A percentile compares a stretch with the other conserved stretches of the same genome.
Evolutionary conservation across 2,329 filamentous ascomycete species (phyloP).

Genomic region (Penicillium sp.): DNA sequence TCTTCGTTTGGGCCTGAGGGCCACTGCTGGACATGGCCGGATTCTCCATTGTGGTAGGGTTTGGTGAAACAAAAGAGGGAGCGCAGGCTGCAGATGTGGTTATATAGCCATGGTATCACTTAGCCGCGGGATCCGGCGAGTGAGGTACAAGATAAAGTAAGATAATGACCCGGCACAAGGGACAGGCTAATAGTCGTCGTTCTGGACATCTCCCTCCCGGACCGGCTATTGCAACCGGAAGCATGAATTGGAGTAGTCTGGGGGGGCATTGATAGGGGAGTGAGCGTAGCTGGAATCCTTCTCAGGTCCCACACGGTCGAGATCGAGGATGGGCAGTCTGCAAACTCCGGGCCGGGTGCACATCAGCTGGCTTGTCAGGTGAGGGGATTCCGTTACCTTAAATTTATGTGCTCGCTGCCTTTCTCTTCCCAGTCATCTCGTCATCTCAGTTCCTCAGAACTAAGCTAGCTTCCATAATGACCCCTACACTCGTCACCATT

Average conservation of each 20-base stretch:
- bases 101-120: slow-evolving; percentile 2
- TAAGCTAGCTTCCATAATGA: not conserved
- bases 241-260: not conserved
- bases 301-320: not conserved
- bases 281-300: not conserved
- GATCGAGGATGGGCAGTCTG: not conserved
- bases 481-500: slow-evolving; percentile 9
- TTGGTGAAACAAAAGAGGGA: not conserved
- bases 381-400: not conserved
- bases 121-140: not conserved
- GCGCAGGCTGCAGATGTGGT: not conserved
- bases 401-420: not conserved
- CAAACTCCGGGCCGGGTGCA: not conserved
- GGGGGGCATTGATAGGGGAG: not conserved
- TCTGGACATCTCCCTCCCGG: not conserved
- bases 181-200: not conserved
- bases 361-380: not conserved
- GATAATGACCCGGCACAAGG: not conserved
- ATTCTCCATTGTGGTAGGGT: not conserved
- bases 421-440: not conserved
- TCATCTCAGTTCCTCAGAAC: not conserved
- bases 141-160: not conserved
- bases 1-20: not conserved
- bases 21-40: not conserved
- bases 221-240: not conserved